Percentiles rank a stretch among this genome's conserved stretches.
Conservation (phyloP, 345 rosid species). For the Zanthoxylum bungeanum region DNA sequence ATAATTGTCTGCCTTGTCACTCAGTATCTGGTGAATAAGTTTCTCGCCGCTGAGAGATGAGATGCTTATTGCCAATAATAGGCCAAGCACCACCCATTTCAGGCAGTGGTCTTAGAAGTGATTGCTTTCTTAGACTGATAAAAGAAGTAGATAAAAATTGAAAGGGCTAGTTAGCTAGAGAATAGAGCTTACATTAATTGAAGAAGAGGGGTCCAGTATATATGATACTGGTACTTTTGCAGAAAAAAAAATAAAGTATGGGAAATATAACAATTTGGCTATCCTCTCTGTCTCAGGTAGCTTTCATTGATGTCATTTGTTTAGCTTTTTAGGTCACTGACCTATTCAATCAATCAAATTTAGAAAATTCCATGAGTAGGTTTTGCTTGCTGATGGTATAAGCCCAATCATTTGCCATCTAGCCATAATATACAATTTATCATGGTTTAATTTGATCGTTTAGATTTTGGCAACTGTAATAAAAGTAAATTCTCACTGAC, state of each 20-base stretch:
- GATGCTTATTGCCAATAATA: conserved; percentile 10
- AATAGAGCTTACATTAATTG: background rate
- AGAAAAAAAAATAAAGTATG: too few relatives aligned
- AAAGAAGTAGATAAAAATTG: background rate
- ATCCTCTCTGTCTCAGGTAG: too few relatives aligned
- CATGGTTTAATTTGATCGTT: too few relatives aligned
- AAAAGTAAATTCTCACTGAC: too few relatives aligned
- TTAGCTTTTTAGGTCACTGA: background rate
- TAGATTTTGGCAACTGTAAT: too few relatives aligned
- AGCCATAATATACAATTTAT: too few relatives aligned
- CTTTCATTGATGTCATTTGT: background rate
- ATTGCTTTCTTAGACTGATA: conserved; percentile 1
- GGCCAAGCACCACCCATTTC: conserved; percentile 12
- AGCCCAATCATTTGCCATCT: too few relatives aligned
- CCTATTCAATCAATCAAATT: background rate
- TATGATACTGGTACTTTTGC: too few relatives aligned
- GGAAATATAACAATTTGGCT: background rate
- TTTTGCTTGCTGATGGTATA: background rate
- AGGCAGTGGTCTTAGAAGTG: too few relatives aligned
- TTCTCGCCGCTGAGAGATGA: background rate
- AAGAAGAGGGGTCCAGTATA: background rate
- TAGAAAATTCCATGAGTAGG: background rate
- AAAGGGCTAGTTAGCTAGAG: background rate
- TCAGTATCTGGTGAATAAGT: conserved; percentile 29
- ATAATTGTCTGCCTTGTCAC: conserved; percentile 34